Conservation (phyloP, 345 rosid genomes). For the Melaleuca alternifolia region DNA sequence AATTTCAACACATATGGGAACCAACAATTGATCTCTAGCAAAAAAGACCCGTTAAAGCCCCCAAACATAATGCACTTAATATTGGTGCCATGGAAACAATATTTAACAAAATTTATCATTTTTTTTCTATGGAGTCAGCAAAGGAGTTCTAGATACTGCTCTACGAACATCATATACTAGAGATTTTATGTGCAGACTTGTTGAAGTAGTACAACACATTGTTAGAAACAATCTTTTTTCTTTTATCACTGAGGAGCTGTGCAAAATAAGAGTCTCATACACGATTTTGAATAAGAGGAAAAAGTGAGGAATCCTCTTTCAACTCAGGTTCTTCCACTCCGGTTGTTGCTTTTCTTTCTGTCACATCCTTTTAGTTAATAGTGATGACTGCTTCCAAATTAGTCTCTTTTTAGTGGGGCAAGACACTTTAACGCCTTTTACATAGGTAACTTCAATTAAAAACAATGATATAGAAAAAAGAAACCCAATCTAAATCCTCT, state of each 20-base stretch:
- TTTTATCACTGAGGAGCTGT: not conserved
- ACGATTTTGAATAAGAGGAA: not conserved
- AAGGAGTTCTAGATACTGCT: too few relatives aligned
- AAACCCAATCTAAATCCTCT: not conserved
- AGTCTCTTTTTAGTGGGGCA: not conserved
- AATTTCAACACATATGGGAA: not conserved
- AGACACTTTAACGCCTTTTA: not conserved
- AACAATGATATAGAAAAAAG: not conserved
- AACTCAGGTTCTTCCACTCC: not conserved
- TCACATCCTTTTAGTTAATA: not conserved
- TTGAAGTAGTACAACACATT: not conserved
- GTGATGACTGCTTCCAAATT: not conserved
- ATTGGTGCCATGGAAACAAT: not conserved
- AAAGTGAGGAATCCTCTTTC: not conserved
- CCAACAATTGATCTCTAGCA: not conserved
- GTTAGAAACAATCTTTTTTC: not conserved
- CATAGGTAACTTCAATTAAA: not conserved
- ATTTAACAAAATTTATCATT: too few relatives aligned
- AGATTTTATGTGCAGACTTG: not conserved
- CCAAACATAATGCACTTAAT: not conserved
- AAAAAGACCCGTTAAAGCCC: not conserved
- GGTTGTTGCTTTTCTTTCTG: not conserved
- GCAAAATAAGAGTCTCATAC: fast-evolving
- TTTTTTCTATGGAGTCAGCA: not conserved
- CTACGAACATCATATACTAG: too few relatives aligned